Conservation (phyloP, 305 asterid genomes). For the Solanum chacoense region DNA sequence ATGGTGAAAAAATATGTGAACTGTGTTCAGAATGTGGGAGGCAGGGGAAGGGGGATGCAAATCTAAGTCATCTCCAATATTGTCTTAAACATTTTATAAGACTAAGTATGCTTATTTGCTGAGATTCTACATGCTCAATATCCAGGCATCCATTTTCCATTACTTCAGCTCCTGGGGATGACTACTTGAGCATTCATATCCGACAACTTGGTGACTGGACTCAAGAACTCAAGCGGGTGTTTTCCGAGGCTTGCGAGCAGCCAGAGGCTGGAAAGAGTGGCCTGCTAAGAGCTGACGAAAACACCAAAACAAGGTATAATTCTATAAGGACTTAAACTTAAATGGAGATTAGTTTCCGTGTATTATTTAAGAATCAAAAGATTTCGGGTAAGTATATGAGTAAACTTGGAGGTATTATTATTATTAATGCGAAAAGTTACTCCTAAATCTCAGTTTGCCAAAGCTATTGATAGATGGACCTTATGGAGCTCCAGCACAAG, state of each 20-base stretch:
- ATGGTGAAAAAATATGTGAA: background rate
- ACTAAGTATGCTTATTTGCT: background rate
- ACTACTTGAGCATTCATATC: slow-evolving; percentile 45
- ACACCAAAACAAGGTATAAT: slow-evolving; percentile 55
- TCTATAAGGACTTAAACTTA: background rate
- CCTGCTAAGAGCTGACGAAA: slow-evolving; percentile 86
- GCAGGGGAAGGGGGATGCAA: background rate
- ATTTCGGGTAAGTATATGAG: background rate
- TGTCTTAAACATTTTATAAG: background rate
- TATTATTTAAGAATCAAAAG: background rate
- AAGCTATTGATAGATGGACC: slow-evolving; percentile 53
- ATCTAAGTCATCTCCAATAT: background rate
- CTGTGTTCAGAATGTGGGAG: background rate
- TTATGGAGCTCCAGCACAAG: slow-evolving; percentile 68
- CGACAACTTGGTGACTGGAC: slow-evolving; percentile 52
- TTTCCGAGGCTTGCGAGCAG: slow-evolving; percentile 62
- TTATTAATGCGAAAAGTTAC: background rate
- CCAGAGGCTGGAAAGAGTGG: slow-evolving; percentile 83
- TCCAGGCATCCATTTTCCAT: slow-evolving; percentile 98
- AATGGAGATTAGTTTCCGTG: background rate
- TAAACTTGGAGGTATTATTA: background rate
- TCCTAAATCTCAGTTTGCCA: slow-evolving; percentile 31
- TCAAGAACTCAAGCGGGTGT: slow-evolving; percentile 34
- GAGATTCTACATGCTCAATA: slow-evolving; percentile 2
- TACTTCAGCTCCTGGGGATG: slow-evolving; percentile 60